Evolutionary conservation across 805 yeast genomes (phyloP), one percentile per base, ranked within the genome.

Genomic region (Teunomyces funiuensis): DNA sequence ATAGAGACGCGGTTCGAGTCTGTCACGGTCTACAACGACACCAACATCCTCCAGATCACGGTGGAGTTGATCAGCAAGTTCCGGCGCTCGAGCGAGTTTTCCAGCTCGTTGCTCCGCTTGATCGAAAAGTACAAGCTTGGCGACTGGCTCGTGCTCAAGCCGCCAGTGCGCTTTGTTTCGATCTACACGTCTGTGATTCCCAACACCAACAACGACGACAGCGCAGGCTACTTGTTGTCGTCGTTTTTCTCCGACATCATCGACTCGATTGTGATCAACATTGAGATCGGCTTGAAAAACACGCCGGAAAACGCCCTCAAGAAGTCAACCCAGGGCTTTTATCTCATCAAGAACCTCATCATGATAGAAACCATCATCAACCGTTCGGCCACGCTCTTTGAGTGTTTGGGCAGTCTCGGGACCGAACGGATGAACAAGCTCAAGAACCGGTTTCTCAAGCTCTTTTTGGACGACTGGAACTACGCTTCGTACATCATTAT

Each of bases 401-500:
- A 65, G 29, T 69, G 83, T 9, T 60, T 88, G 33, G 86, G 86
- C 0, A 57, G 66, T 13, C 55, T 67, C 1, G 95, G 96, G 0
- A 61, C 69, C 13, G 81, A 77, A 37, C 68, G 97, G 41, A 54
- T 86, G 5, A 83, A 77, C 34, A 78, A 80, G 50, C 61, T 93
- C 50, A 81, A 83, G 54, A 88, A 85, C 57, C 70, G 90, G 46
- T 88, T 83, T 34, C 63, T 85, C 53, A 85, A 83, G 52, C 66
- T 80, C 52, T 86, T 88, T 57, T 73, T 88, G 42, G 77, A 67
- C 37, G 84, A 79, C 49, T 91, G 98, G 98, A 84, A 85, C 49
- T 74, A 74, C 43, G 80, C 86, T 17, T 88, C 96, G 3, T 74
- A 86, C 16, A 74, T 79, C 39, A 72, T 91, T 37, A 82, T 91